Percentiles rank a stretch among this genome's conserved stretches.
These are phyloP conservation scores for Rossbeevera mucosa DNA, from an alignment of 768 basidiomycete genomes.

Conservation along the genomic window DNA sequence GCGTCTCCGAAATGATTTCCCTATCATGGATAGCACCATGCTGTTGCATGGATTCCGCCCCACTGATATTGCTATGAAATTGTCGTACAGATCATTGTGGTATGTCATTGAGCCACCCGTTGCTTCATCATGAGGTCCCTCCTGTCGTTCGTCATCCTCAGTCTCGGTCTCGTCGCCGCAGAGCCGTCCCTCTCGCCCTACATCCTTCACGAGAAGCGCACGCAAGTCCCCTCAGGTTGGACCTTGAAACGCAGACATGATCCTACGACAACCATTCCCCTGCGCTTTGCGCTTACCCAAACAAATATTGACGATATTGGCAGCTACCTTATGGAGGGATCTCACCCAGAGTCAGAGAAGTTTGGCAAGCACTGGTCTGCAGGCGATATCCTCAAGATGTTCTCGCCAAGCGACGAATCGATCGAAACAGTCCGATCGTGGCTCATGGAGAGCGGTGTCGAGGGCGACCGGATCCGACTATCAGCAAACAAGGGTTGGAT, in stretches of 20 bases:
- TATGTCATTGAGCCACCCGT: not conserved
- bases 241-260: conserved; percentile 34
- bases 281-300: conserved; percentile 33
- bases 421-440: conserved; percentile 25
- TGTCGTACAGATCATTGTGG: not conserved
- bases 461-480: conserved; percentile 17
- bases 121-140: conserved; percentile 14
- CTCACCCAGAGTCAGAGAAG: conserved; percentile 30
- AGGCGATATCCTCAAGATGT: conserved; percentile 23
- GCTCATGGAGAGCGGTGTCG: conserved; percentile 27
- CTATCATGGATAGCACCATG: not conserved
- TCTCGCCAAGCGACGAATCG: conserved; percentile 26
- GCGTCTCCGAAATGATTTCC: not conserved
- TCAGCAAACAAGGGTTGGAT: conserved; percentile 24
- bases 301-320: conserved; percentile 27
- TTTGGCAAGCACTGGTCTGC: conserved; percentile 33
- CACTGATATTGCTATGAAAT: conserved; percentile 12
- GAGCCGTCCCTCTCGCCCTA: conserved; percentile 18
- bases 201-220: conserved; percentile 39
- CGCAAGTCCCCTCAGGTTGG: conserved; percentile 35
- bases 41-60: conserved; percentile 3
- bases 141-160: conserved; percentile 11
- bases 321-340: conserved; percentile 29
- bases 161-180: conserved; percentile 17
- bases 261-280: conserved; percentile 23